These are phyloP conservation scores for Amauroascus verrucosus DNA, from an alignment of 2,329 filamentous ascomycete species.

Conservation along the genomic window DNA sequence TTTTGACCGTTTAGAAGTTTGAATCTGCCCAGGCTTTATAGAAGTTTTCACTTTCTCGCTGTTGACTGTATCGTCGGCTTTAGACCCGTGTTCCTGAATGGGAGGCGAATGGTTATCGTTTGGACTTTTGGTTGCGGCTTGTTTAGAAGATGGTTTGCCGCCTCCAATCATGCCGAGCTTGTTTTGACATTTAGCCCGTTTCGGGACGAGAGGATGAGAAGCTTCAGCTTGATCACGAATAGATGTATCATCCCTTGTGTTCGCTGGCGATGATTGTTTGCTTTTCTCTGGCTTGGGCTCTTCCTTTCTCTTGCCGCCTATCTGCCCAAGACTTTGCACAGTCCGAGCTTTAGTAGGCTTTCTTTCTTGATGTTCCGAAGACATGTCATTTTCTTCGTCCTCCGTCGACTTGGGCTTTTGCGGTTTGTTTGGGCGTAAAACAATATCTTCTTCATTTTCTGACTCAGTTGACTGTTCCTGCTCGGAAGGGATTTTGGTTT, in stretches of 20 bases:
- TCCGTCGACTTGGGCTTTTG: slow-evolving; percentile 3
- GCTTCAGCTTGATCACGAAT: neutral
- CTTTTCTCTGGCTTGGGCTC: neutral
- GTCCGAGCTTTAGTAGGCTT: slow-evolving; percentile 13
- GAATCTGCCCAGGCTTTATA: slow-evolving; percentile 1
- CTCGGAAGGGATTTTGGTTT: neutral
- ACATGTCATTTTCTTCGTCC: slow-evolving; percentile 8
- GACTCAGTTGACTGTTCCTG: slow-evolving; percentile 10
- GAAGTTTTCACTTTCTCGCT: neutral
- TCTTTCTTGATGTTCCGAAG: slow-evolving; percentile 4
- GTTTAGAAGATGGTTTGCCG: slow-evolving; percentile 4
- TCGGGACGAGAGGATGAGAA: slow-evolving; percentile 12
- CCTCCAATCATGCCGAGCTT: slow-evolving; percentile 31
- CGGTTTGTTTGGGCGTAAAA: slow-evolving; percentile 9
- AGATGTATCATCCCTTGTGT: neutral
- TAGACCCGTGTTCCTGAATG: neutral
- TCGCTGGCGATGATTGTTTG: slow-evolving; percentile 16
- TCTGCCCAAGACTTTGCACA: slow-evolving; percentile 23
- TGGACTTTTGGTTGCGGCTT: slow-evolving; percentile 8
- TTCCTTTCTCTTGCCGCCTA: slow-evolving; percentile 24
- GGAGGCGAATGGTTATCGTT: neutral
- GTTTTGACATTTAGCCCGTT: slow-evolving; percentile 18
- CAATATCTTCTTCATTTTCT: slow-evolving; percentile 11
- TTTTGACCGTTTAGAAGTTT: slow-evolving; percentile 11
- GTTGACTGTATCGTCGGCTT: neutral